A percentile compares a stretch with the other conserved stretches of the same genome.
phyloP scores from a whole-genome alignment of 306 rosid species.

The Acacia crassicarpa region DNA sequence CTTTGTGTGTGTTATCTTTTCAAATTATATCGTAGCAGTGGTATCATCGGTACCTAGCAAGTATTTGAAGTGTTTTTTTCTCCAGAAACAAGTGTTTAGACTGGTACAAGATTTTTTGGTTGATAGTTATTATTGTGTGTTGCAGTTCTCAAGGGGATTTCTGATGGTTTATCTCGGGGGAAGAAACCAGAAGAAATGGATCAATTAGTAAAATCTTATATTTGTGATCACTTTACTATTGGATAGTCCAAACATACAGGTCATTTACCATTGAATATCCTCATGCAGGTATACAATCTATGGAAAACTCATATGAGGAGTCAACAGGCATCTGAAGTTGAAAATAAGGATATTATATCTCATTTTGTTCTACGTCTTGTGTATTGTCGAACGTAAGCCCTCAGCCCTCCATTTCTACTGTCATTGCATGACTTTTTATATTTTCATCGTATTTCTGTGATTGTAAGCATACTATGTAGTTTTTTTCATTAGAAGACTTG shows the following conservation, averaged over 20 bases:
- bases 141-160: slow-evolving; percentile 89
- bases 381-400: slow-evolving; percentile 81
- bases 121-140: slow-evolving; percentile 28
- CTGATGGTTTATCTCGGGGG: slow-evolving; percentile 88
- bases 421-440: neutral
- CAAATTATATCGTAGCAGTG: neutral
- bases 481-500: neutral
- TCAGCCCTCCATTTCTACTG: neutral
- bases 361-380: slow-evolving; percentile 92
- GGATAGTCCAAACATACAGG: neutral
- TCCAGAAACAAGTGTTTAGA: neutral
- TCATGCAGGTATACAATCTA: slow-evolving; percentile 49
- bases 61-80: neutral
- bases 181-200: slow-evolving; percentile 85
- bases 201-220: slow-evolving; percentile 48
- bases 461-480: neutral
- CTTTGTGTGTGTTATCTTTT: neutral
- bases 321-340: slow-evolving; percentile 57
- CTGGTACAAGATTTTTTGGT: slow-evolving; percentile 4
- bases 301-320: slow-evolving; percentile 76
- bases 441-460: neutral
- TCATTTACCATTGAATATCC: slow-evolving; percentile 19
- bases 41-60: neutral
- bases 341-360: slow-evolving; percentile 87
- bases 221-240: neutral